Evolutionary conservation across 306 rosid species (phyloP).

Genomic region (Inga laurina): DNA sequence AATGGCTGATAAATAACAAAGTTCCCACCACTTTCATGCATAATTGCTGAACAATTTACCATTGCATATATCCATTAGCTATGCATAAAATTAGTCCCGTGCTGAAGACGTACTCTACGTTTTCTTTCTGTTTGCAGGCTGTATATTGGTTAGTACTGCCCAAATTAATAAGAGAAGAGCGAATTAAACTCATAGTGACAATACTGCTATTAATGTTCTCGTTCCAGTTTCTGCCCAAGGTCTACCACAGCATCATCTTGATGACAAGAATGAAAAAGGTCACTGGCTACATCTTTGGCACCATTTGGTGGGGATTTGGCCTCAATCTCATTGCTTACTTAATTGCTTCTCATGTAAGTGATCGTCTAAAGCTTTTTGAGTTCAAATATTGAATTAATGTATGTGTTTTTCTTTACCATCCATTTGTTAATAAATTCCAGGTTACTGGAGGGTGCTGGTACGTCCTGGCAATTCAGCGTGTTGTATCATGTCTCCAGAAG

Average conservation of each 20-base stretch:
- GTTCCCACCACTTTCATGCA: not conserved
- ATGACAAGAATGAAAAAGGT: conserved; percentile 98
- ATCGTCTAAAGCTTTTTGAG: not conserved
- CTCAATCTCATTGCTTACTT: conserved; percentile 96
- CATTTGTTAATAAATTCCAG: conserved; percentile 28
- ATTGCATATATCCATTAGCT: not conserved
- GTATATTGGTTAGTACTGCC: too few relatives aligned
- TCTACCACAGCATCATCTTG: conserved; percentile 82
- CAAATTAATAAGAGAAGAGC: too few relatives aligned
- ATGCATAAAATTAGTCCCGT: not conserved
- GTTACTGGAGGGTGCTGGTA: conserved; percentile 99
- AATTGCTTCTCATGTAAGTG: conserved; percentile 88
- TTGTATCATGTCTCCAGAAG: conserved; percentile 77
- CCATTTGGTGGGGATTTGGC: conserved; percentile 99
- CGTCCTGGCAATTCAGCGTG: conserved; percentile 93
- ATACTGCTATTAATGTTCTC: too few relatives aligned
- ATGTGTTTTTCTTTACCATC: not conserved
- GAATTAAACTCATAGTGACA: too few relatives aligned
- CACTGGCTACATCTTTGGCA: conserved; percentile 94
- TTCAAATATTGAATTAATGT: not conserved
- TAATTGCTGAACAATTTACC: not conserved
- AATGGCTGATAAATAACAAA: not conserved
- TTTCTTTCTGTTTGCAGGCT: conserved; percentile 41
- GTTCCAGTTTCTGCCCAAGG: too few relatives aligned
- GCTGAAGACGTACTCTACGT: not conserved